These are phyloP conservation scores for Lactifluus volemus DNA, from an alignment of 768 basidiomycete genomes.

Conservation along the genomic window DNA sequence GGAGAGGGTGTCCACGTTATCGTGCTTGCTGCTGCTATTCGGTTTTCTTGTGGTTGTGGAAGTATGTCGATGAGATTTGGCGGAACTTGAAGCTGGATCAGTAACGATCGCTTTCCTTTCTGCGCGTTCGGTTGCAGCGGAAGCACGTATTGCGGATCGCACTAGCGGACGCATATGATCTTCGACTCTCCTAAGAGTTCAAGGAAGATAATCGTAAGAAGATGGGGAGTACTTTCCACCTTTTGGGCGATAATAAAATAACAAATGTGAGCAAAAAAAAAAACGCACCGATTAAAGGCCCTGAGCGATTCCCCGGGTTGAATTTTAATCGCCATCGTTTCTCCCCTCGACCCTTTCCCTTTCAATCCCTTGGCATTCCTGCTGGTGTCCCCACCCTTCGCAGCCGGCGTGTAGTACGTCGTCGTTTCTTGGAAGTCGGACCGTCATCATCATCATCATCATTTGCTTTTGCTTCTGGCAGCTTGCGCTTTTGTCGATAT, in stretches of 20 bases:
- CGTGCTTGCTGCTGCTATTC: background rate
- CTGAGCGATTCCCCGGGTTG: conserved; percentile 61
- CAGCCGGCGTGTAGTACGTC: conserved; percentile 24
- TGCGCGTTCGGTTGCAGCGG: conserved; percentile 43
- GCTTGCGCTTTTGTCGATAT: conserved; percentile 29
- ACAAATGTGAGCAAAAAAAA: background rate
- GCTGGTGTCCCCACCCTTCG: conserved; percentile 19
- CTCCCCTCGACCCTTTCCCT: background rate
- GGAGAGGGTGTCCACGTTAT: background rate
- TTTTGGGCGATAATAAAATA: background rate
- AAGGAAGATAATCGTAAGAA: background rate
- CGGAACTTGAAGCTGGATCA: conserved; percentile 29
- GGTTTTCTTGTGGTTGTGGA: background rate
- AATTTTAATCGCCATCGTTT: conserved; percentile 31
- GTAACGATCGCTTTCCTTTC: conserved; percentile 27
- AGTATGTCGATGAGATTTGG: background rate
- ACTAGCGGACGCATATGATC: conserved; percentile 58
- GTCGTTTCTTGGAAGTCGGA: conserved; percentile 22
- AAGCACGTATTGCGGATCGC: conserved; percentile 49
- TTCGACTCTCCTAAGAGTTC: conserved; percentile 54
- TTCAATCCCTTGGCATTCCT: background rate
- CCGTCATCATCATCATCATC: conserved; percentile 8
- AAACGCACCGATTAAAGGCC: conserved; percentile 63
- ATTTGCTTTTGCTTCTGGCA: conserved; percentile 31
- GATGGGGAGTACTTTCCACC: background rate